A percentile compares a stretch with the other conserved stretches of the same genome.
Conservation (phyloP, 768 basidiomycete genomes). For the Nidularia pulvinata region DNA sequence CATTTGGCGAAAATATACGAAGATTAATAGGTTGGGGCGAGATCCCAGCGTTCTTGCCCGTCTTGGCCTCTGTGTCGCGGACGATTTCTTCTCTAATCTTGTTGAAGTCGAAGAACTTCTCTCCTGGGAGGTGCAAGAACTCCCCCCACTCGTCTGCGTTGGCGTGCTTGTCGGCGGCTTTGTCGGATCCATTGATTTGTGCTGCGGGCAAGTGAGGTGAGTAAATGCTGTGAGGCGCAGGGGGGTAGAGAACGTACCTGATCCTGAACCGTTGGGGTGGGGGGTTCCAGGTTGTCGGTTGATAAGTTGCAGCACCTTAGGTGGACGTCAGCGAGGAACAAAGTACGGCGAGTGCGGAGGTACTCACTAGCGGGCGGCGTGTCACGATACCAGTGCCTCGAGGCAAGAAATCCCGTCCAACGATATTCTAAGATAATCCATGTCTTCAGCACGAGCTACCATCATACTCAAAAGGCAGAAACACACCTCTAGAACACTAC, state of each 20-base stretch:
- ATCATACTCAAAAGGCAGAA: not conserved
- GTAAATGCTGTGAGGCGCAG: no score
- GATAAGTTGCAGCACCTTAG: slow-evolving; percentile 91
- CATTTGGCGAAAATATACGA: slow-evolving; percentile 96
- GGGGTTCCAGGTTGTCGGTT: slow-evolving; percentile 64
- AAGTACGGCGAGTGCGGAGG: not conserved
- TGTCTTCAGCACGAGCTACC: not conserved
- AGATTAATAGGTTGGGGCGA: slow-evolving; percentile 98
- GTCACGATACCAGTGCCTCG: slow-evolving; percentile 99
- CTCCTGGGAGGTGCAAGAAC: slow-evolving; percentile 93
- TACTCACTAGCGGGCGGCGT: slow-evolving; percentile 82
- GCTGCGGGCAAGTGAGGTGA: slow-evolving; percentile 26
- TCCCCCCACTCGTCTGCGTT: slow-evolving; percentile 99
- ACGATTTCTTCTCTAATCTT: slow-evolving; percentile 98
- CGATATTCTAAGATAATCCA: slow-evolving; percentile 72
- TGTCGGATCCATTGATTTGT: slow-evolving; percentile 44
- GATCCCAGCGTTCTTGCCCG: slow-evolving; percentile 97
- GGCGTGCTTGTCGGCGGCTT: slow-evolving; percentile 67
- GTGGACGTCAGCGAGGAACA: no score
- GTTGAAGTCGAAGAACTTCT: slow-evolving; percentile 98
- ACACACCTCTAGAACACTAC: slow-evolving; percentile 80
- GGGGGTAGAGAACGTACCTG: slow-evolving; percentile 29
- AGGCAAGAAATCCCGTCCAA: slow-evolving; percentile 97
- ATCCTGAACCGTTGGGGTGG: slow-evolving; percentile 25
- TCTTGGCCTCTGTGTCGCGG: slow-evolving; percentile 97